Evolutionary conservation across 225 moss, liverwort and hornwort species (phyloP), one percentile per base, ranked within the genome.

Genomic region (Pseudoscleropodium purum): DNA sequence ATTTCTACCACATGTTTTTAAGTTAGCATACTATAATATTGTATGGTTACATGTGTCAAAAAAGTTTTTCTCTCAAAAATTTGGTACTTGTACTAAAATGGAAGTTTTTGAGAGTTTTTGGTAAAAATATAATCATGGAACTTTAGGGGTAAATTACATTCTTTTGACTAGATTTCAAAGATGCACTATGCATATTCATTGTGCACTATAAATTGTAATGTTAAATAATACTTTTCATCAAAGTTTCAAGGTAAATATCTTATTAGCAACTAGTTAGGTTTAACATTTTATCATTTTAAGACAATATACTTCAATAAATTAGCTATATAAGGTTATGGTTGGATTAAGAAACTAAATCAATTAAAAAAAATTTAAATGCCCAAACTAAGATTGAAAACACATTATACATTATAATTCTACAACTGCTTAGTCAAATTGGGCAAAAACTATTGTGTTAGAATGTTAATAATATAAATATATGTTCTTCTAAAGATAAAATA

Each of bases 341-440:
- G 17, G 15, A 54, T 54, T 54, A 17, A 54, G 17, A 37, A 37
- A 11, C 36, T 37, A 4, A 20, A 37, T 20, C 11, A 66, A 66
- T 10, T 16, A 16, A 20, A 6, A 20, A 69, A n/a, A 13, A 3
- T 68, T 69, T 23, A 12, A 12, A n/a, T 69, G 13, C 4, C 6
- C 0, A 2, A 2, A 3, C 1, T 24, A 4, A 69, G n/a, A 69
- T 2, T 7, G 7, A n/a, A 68, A 69, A 69, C 4, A 69, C 12
- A 13, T 20, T 65, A 21, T 20, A 20, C 12, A 5, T 45, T 20
- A 37, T 23, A 23, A 69, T n/a, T 69, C 6, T 23, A 13, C 1
- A 69, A 7, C 3, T 7, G 1, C 13, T n/a, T 39, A n/a, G 13
- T n/a, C 7, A 69, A 13, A 69, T 4, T 69, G 12, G n/a, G 39